Evolutionary conservation across 2,329 filamentous ascomycete species (phyloP).

Genomic region (Paramyrothecium sp.): DNA sequence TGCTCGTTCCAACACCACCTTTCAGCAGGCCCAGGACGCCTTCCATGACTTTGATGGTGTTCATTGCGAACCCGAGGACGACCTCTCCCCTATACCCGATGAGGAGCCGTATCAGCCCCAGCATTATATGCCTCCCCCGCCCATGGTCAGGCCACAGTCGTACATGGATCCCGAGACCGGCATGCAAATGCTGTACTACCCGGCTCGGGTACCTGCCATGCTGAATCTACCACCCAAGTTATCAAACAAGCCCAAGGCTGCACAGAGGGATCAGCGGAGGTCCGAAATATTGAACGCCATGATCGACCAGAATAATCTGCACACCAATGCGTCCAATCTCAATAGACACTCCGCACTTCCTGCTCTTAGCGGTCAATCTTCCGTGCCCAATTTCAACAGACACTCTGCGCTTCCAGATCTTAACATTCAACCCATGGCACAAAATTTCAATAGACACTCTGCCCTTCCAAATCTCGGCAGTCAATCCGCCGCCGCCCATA

Average conservation of each 20-base stretch:
- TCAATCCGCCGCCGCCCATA: slow-evolving; percentile 11
- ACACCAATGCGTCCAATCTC: neutral
- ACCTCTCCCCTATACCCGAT: slow-evolving; percentile 14
- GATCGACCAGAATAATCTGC: slow-evolving; percentile 20
- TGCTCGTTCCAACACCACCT: slow-evolving; percentile 58
- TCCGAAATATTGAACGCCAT: slow-evolving; percentile 71
- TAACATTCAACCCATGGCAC: neutral
- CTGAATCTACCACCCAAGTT: slow-evolving; percentile 88
- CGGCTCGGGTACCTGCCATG: slow-evolving; percentile 90
- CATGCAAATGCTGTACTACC: slow-evolving; percentile 90
- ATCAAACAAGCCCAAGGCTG: slow-evolving; percentile 67
- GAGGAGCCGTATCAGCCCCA: slow-evolving; percentile 11
- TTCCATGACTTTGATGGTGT: slow-evolving; percentile 83
- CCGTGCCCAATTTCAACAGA: slow-evolving; percentile 10
- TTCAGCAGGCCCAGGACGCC: slow-evolving; percentile 63
- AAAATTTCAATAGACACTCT: too few species aligned
- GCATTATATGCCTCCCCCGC: slow-evolving; percentile 19
- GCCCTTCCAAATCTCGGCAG: neutral
- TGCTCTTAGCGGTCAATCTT: slow-evolving; percentile 12
- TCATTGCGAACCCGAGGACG: slow-evolving; percentile 55
- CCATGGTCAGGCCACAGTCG: slow-evolving; percentile 47
- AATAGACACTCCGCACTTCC: slow-evolving; percentile 20
- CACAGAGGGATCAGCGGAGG: slow-evolving; percentile 66
- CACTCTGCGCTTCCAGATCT: slow-evolving; percentile 9
- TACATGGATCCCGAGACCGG: slow-evolving; percentile 64